Percentiles rank a stretch among this genome's conserved stretches.
phyloP scores from a whole-genome alignment of 129 eudicot species.

The Logfia minima region DNA sequence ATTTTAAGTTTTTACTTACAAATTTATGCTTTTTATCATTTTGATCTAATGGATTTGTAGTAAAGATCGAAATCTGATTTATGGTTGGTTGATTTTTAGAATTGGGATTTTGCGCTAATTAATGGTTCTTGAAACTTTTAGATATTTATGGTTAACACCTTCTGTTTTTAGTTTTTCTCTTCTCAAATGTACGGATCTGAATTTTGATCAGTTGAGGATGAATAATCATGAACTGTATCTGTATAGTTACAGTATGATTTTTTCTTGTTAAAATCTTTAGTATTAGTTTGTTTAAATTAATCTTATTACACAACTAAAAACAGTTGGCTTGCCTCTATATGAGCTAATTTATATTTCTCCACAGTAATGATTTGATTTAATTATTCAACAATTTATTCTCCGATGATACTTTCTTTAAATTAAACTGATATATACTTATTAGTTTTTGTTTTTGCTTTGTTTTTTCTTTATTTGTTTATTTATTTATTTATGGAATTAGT shows the following conservation, averaged over 20 bases:
- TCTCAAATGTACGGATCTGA: constrained; percentile 6
- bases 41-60: neutral
- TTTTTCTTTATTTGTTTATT: too few species aligned
- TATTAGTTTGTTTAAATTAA: neutral
- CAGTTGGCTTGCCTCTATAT: neutral
- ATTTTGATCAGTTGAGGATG: neutral
- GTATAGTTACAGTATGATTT: neutral
- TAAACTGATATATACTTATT: too few species aligned
- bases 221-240: constrained; percentile 13
- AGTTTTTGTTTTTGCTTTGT: too few species aligned
- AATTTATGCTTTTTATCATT: too few species aligned
- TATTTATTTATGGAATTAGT: too few species aligned
- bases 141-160: too few species aligned
- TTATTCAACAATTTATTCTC: too few species aligned
- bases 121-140: neutral
- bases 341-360: neutral
- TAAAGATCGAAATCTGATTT: too few species aligned
- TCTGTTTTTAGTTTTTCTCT: neutral
- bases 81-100: too few species aligned
- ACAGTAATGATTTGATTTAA: too few species aligned
- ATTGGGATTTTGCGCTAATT: neutral
- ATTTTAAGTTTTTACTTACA: neutral
- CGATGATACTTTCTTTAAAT: too few species aligned
- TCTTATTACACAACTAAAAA: neutral
- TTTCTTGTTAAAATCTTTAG: neutral